A percentile compares a stretch with the other conserved stretches of the same genome.
phyloP scores from a whole-genome alignment of 2,329 filamentous ascomycete genomes.

The Aspergillus caelatus region DNA sequence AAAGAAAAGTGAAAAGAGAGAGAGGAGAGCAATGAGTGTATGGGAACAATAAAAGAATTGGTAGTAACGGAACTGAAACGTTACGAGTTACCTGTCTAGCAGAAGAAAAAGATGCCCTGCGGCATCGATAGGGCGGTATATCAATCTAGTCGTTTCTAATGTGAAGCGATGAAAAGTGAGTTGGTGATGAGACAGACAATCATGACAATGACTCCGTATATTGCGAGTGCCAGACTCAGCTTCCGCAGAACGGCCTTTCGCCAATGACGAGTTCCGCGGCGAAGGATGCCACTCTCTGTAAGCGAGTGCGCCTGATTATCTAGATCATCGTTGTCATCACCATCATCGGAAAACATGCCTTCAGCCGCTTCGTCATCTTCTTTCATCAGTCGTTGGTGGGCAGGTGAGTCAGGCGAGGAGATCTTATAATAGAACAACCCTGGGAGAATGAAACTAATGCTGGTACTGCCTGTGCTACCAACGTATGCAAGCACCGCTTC shows the following conservation, averaged over 20 bases:
- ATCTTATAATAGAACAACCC: slow-evolving; percentile 99
- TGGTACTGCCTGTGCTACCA: slow-evolving; percentile 89
- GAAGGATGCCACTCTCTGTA: slow-evolving; percentile 61
- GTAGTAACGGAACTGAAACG: background rate
- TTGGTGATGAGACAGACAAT: slow-evolving; percentile 83
- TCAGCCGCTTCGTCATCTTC: slow-evolving; percentile 76
- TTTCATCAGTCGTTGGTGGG: slow-evolving; percentile 85
- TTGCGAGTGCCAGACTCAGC: slow-evolving; percentile 71
- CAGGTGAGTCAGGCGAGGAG: slow-evolving; percentile 80
- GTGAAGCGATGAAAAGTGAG: slow-evolving; percentile 71
- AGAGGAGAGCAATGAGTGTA: slow-evolving; percentile 1
- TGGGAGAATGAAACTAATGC: slow-evolving; percentile 94
- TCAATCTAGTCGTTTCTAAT: slow-evolving; percentile 47
- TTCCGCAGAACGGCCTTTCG: slow-evolving; percentile 67
- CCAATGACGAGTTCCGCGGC: slow-evolving; percentile 66
- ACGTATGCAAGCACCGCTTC: slow-evolving; percentile 94
- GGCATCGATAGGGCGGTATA: background rate
- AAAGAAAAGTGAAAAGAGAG: background rate
- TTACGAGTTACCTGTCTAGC: background rate
- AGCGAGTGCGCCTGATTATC: slow-evolving; percentile 45
- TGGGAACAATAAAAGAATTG: slow-evolving; percentile 8
- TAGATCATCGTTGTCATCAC: slow-evolving; percentile 32
- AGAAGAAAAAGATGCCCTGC: background rate
- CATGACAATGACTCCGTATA: slow-evolving; percentile 90
- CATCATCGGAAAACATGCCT: slow-evolving; percentile 51